phyloP scores from a whole-genome alignment of 106 monocot genomes.

The Triglochin maritima region DNA sequence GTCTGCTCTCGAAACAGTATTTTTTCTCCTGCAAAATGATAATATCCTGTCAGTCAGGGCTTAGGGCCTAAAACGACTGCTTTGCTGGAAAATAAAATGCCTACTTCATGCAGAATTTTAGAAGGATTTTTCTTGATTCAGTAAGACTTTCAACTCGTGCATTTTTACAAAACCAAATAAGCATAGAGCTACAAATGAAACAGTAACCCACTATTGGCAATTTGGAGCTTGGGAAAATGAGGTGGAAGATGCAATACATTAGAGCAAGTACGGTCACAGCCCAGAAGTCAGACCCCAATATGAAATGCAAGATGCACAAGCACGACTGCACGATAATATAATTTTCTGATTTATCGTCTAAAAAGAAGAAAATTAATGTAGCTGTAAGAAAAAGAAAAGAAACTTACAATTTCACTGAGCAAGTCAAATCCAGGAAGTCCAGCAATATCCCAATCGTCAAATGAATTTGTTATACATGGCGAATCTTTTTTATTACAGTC shows the following conservation, averaged over 20 bases:
- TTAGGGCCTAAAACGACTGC: background rate
- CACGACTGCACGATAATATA: background rate
- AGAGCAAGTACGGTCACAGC: background rate
- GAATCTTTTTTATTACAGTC: constrained; percentile 3
- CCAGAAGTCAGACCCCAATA: background rate
- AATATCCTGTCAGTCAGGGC: background rate
- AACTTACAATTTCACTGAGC: constrained; percentile 64
- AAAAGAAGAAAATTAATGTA: background rate
- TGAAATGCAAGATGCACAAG: background rate
- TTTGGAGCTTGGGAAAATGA: too few species aligned
- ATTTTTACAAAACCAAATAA: background rate
- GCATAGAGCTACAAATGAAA: background rate
- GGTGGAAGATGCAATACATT: background rate
- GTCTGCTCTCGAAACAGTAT: constrained; percentile 19
- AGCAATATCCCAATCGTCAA: constrained; percentile 81
- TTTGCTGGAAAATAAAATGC: too few species aligned
- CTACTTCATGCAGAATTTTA: too few species aligned
- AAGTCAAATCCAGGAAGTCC: constrained; percentile 87
- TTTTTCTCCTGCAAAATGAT: constrained; percentile 14
- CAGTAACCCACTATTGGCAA: background rate
- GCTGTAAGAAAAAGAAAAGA: background rate
- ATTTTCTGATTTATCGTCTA: background rate
- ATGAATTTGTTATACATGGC: constrained; percentile 12
- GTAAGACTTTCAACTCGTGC: background rate
- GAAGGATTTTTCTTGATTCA: too few species aligned